Evolutionary conservation across 495 filamentous ascomycete genomes (phyloP).

Genomic region (Podospora australis): DNA sequence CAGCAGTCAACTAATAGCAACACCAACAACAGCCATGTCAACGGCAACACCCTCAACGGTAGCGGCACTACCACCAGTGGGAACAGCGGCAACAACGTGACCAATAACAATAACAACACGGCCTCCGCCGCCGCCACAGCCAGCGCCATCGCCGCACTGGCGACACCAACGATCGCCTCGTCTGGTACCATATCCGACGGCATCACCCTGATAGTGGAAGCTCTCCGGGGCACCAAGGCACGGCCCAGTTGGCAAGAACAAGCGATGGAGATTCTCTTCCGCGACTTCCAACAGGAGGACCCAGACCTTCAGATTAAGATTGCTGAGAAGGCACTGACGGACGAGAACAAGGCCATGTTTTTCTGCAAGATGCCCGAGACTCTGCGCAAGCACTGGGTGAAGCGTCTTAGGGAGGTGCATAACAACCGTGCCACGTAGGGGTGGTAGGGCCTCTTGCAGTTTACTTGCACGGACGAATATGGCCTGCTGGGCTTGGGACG

Average conservation of each 20-base stretch:
- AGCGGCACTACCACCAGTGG: neutral
- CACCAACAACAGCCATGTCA: conserved; percentile 10
- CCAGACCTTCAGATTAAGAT: conserved; percentile 46
- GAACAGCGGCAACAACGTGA: conserved; percentile 1
- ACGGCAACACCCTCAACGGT: neutral
- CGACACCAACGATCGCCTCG: neutral
- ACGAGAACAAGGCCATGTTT: conserved; percentile 48
- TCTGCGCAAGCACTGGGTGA: conserved; percentile 43
- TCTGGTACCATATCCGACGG: neutral
- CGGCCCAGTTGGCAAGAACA: conserved; percentile 39
- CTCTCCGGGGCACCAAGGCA: conserved; percentile 18
- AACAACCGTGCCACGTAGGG: conserved; percentile 35
- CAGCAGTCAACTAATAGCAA: conserved; percentile 12
- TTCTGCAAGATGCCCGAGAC: conserved; percentile 45
- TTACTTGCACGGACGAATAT: neutral
- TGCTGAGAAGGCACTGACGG: conserved; percentile 44
- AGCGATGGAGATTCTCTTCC: conserved; percentile 45
- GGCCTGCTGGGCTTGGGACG: neutral
- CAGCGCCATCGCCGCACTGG: neutral
- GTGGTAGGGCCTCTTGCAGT: neutral
- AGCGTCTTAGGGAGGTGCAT: conserved; percentile 39
- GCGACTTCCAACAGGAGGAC: conserved; percentile 42
- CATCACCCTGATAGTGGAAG: conserved; percentile 25
- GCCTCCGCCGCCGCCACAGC: neutral
- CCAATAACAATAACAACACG: conserved; percentile 9